A percentile compares a stretch with the other conserved stretches of the same genome.
Conservation (phyloP, 805 yeast genomes). For the Kluyveromyces siamensis region DNA sequence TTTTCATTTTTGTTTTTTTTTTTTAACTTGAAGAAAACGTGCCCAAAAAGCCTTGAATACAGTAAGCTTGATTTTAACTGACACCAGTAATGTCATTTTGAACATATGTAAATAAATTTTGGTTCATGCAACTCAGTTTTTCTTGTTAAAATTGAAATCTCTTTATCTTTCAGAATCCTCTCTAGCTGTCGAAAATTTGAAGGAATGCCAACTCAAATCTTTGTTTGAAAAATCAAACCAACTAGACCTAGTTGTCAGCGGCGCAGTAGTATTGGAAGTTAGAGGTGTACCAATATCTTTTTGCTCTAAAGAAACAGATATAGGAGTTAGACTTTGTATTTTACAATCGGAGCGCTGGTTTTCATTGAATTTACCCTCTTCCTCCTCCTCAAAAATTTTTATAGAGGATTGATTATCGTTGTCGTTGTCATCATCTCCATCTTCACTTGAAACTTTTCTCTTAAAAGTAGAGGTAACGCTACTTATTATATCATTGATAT, state of each 20-base stretch:
- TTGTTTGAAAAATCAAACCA: constrained; percentile 2
- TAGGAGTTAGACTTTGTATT: not conserved
- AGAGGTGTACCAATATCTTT: not conserved
- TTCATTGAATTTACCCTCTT: not conserved
- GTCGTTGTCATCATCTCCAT: not conserved
- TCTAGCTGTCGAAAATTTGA: not conserved
- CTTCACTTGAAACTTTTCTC: not conserved
- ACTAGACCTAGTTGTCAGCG: not conserved
- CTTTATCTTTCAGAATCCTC: not conserved
- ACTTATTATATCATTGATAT: not conserved
- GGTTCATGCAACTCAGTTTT: too few relatives aligned
- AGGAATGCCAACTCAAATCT: constrained; percentile 1
- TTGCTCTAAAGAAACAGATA: not conserved
- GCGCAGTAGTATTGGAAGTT: not conserved
- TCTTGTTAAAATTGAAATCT: not conserved
- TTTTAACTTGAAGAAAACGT: too few relatives aligned
- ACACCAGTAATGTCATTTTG: too few relatives aligned
- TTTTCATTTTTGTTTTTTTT: too few relatives aligned
- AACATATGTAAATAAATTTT: too few relatives aligned
- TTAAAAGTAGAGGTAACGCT: not conserved
- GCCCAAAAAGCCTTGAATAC: too few relatives aligned
- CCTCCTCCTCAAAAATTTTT: not conserved
- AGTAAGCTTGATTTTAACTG: too few relatives aligned
- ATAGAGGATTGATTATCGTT: not conserved
- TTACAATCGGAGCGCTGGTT: not conserved